Percentiles rank a stretch among this genome's conserved stretches.
These are phyloP conservation scores for Solioccasus polychromus DNA, from an alignment of 768 basidiomycete genomes.

Conservation along the genomic window DNA sequence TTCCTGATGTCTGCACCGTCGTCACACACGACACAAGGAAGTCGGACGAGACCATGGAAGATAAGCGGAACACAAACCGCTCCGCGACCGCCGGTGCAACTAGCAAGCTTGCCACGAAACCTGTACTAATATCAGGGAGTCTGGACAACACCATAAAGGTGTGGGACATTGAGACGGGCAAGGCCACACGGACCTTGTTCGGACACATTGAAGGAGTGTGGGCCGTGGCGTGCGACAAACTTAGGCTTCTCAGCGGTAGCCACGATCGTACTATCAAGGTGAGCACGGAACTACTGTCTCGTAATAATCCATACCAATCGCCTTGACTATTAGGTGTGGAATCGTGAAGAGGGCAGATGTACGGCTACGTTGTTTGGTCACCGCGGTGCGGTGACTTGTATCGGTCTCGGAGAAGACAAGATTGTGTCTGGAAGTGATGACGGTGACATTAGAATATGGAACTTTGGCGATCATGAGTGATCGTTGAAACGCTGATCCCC, in stretches of 20 bases:
- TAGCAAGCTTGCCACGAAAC: constrained; percentile 41
- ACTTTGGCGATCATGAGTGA: constrained; percentile 42
- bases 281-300: constrained; percentile 19
- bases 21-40: constrained; percentile 25
- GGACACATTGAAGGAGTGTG: constrained; percentile 99
- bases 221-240: constrained; percentile 89
- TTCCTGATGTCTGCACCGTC: constrained; percentile 28
- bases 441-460: constrained; percentile 84
- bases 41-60: constrained; percentile 12
- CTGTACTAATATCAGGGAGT: constrained; percentile 83
- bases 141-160: constrained; percentile 94
- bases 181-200: constrained; percentile 79
- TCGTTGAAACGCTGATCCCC: neutral
- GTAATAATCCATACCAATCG: neutral
- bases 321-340: constrained; percentile 70
- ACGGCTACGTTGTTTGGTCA: constrained; percentile 91
- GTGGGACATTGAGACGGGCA: constrained; percentile 91
- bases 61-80: constrained; percentile 6
- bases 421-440: constrained; percentile 97
- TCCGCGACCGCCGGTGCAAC: constrained; percentile 14
- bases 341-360: constrained; percentile 83
- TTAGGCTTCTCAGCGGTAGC: constrained; percentile 88
- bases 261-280: constrained; percentile 99
- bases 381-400: constrained; percentile 88
- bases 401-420: constrained; percentile 90